Percentiles rank a stretch among this genome's conserved stretches.
phyloP scores from a whole-genome alignment of 345 rosid genomes.

The Luvunga scandens region DNA sequence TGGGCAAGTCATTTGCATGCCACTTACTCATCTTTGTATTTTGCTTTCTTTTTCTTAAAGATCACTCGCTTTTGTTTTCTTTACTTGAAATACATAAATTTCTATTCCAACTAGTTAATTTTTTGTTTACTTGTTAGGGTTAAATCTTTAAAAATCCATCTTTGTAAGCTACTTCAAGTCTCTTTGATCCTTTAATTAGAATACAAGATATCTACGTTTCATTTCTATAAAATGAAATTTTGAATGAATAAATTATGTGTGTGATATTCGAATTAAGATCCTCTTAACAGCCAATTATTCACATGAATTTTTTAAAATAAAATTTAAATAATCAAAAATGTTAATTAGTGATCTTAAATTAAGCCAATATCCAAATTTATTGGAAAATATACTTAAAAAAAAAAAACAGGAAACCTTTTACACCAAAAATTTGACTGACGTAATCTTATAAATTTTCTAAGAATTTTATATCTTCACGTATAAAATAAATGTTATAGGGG shows the following conservation, averaged over 20 bases:
- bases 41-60: conserved; percentile 6
- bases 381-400: too few species aligned
- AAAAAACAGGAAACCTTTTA: neutral
- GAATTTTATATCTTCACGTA: too few species aligned
- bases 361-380: too few species aligned
- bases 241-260: neutral
- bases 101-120: neutral
- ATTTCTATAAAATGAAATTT: neutral
- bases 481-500: too few species aligned
- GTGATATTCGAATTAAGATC: too few species aligned
- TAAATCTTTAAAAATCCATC: neutral
- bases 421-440: neutral
- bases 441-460: too few species aligned
- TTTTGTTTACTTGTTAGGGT: neutral
- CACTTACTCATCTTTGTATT: neutral
- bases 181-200: neutral
- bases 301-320: too few species aligned
- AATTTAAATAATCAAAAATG: too few species aligned
- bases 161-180: neutral
- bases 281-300: too few species aligned
- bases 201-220: neutral
- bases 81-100: neutral
- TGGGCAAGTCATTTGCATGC: conserved; percentile 1
- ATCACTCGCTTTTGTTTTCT: neutral
- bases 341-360: neutral